Percentiles rank a stretch among this genome's conserved stretches.
These are phyloP conservation scores for Acacia melanoxylon DNA, from an alignment of 306 rosid genomes.

Conservation along the genomic window DNA sequence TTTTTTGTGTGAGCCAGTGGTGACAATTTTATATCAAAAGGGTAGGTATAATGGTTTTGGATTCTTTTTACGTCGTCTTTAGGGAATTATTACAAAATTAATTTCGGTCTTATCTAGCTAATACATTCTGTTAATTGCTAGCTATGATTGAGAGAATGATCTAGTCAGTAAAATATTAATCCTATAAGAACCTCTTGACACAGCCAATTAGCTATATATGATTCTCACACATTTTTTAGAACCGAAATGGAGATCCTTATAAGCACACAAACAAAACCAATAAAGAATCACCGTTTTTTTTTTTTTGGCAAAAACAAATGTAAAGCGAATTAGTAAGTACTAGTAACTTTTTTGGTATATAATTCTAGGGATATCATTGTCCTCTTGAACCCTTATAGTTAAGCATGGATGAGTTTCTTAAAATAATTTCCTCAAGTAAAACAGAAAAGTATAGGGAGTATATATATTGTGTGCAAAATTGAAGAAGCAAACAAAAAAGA, in stretches of 20 bases:
- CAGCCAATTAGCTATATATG: background rate
- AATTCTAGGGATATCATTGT: background rate
- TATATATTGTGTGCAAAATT: background rate
- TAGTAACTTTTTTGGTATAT: background rate
- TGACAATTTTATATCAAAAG: conserved; percentile 28
- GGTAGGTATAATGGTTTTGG: conserved; percentile 36
- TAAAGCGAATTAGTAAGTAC: background rate
- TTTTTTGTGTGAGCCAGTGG: conserved; percentile 11
- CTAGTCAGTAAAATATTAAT: conserved; percentile 25
- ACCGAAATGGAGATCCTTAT: background rate
- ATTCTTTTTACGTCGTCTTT: conserved; percentile 33
- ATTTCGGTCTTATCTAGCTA: background rate
- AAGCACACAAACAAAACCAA: background rate
- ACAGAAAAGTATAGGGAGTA: background rate
- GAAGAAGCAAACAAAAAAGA: background rate
- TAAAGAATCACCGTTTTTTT: background rate
- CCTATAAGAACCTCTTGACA: conserved; percentile 27
- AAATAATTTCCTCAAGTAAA: background rate
- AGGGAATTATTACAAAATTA: conserved; percentile 16
- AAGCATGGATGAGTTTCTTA: background rate
- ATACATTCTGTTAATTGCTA: background rate
- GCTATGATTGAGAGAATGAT: background rate
- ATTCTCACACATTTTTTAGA: background rate
- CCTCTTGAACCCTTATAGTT: background rate
- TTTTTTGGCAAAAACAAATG: background rate